Base-by-base conservation (phyloP, 805 yeast genomes). In the Candida oleophila region DNA sequence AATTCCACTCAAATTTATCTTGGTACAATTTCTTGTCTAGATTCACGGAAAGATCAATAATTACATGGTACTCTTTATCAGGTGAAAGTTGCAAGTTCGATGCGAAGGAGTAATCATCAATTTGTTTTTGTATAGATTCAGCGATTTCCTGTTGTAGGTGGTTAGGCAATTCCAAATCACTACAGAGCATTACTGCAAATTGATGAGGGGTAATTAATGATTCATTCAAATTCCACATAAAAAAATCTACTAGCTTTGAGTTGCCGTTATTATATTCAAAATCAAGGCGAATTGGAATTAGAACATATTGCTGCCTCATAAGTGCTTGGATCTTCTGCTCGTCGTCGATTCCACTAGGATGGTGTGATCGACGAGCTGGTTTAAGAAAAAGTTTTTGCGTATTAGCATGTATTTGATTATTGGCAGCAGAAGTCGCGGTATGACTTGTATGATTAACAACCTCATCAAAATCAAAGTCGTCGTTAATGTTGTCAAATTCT, bases 1-100 rank as follows among this genome's bases (percentile, higher is more conserved):
- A 71, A 59, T 94, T 95, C 98, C 98, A 92, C 66, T 94, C 98
- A 53, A 94, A 85, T 62, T 87, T 86, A 65, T 94, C 99, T 55
- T 90, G 96, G 57, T 83, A 90, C 37, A 91, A 76, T 55, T 83
- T 84, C 60, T 87, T 87, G 53, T 90, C 89, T 50, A 94, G 69
- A 59, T 86, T 89, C 42, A 94, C 87, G 14, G 92, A 83, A 34
- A 94, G 66, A 52, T 89, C 87, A 32, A 94, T 77, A 3, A 94
- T 77, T 1, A 87, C 96, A 57, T 87, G 94, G 38, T 76, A 74
- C 47, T 83, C 88, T 34, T 67, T 70, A 15, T 59, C 59, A 2
- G 60, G 45, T 4, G 96, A 92, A 22, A 89, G 73, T 44, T 82
- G 82, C 28, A 87, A 77, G 11, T 80, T 69, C 1, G 87, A 82